phyloP scores from a whole-genome alignment of 2,329 filamentous ascomycete species.

The Diaporthe velutina region DNA sequence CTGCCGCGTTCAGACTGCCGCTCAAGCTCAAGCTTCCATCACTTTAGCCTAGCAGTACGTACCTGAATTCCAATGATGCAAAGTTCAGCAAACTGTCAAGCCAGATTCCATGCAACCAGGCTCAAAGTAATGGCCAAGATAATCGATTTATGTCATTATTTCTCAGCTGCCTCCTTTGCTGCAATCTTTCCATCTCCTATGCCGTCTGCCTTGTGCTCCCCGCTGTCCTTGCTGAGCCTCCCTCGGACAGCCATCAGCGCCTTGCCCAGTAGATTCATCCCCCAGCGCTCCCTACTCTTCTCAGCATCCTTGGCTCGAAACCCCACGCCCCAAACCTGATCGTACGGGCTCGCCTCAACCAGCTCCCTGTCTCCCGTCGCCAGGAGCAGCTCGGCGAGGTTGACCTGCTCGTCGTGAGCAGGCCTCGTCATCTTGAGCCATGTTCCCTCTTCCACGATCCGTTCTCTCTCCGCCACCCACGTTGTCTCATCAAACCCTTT shows the following conservation, averaged over 20 bases:
- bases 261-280: constrained; percentile 74
- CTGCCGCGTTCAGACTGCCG: too few relatives aligned
- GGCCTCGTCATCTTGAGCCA: constrained; percentile 68
- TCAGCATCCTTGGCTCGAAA: constrained; percentile 65
- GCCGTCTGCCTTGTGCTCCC: constrained; percentile 38
- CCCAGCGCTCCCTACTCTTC: constrained; percentile 65
- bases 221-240: constrained; percentile 58
- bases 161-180: constrained; percentile 24
- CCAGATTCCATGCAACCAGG: too few relatives aligned
- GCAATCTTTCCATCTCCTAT: constrained; percentile 7
- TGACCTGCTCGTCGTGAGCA: constrained; percentile 49
- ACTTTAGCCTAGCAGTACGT: not conserved
- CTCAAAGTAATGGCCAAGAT: not conserved
- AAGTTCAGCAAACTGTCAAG: not conserved
- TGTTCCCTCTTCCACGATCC: constrained; percentile 70
- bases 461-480: constrained; percentile 65
- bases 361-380: constrained; percentile 71
- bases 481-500: constrained; percentile 61
- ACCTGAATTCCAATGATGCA: not conserved
- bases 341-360: constrained; percentile 72
- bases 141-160: not conserved
- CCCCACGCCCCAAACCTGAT: constrained; percentile 77
- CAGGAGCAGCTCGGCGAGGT: constrained; percentile 63
- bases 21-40: not conserved
- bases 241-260: constrained; percentile 69